Evolutionary conservation across 495 filamentous ascomycete species (phyloP).

Genomic region (Xylaria venustula): DNA sequence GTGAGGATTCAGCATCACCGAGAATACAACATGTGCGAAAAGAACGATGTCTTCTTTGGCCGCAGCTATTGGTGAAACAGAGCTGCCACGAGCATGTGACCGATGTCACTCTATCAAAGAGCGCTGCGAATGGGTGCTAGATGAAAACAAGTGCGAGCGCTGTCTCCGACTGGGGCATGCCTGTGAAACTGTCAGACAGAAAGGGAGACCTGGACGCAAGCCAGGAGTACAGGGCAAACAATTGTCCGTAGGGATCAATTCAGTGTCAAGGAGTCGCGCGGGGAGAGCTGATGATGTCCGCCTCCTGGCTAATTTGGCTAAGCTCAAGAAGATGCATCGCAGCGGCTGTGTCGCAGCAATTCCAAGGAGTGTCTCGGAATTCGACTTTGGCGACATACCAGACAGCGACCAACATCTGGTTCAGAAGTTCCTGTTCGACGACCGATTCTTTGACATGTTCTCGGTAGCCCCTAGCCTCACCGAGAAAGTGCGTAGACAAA

Average conservation of each 20-base stretch:
- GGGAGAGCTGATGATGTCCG: neutral
- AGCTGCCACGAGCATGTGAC: constrained; percentile 19
- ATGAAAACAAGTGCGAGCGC: constrained; percentile 14
- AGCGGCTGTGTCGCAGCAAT: neutral
- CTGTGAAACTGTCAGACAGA: constrained; percentile 16
- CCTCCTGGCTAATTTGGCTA: neutral
- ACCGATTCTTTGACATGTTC: constrained; percentile 15
- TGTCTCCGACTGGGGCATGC: constrained; percentile 19
- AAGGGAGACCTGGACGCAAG: constrained; percentile 15
- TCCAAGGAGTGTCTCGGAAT: neutral
- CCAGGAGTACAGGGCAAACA: constrained; percentile 2
- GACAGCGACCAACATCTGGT: constrained; percentile 15
- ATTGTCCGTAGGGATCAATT: neutral
- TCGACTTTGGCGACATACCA: neutral
- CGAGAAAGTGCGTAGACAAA: constrained; percentile 16
- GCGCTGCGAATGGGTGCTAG: constrained; percentile 16
- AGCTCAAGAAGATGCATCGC: neutral
- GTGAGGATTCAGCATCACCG: neutral
- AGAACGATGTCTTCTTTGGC: neutral
- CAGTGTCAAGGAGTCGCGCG: neutral
- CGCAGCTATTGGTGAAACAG: neutral
- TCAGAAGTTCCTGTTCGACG: constrained; percentile 14
- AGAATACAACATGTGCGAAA: neutral
- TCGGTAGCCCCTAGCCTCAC: constrained; percentile 21
- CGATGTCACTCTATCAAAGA: constrained; percentile 27